Percentiles rank a stretch among this genome's conserved stretches.
phyloP scores from a whole-genome alignment of 768 basidiomycete species.

The Boletus speciosus region DNA sequence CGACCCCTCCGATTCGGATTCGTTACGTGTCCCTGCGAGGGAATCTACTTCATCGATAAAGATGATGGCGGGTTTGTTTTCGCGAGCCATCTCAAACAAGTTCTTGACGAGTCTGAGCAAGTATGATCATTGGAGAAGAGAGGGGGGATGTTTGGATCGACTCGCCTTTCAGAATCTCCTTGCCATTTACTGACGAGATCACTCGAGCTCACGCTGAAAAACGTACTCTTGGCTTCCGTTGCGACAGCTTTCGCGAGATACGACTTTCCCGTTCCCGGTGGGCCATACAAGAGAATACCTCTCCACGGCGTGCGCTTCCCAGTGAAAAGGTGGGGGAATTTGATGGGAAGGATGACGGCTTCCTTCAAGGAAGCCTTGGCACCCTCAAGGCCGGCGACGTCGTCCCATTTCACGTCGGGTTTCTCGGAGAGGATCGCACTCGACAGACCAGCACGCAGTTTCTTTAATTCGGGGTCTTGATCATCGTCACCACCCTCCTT shows the following conservation, averaged over 20 bases:
- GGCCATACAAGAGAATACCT: constrained; percentile 94
- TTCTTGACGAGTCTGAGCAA: constrained; percentile 82
- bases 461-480: constrained; percentile 91
- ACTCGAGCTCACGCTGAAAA: constrained; percentile 93
- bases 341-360: constrained; percentile 98
- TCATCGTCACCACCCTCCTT: constrained; percentile 59
- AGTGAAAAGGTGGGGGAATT: constrained; percentile 97
- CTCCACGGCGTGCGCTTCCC: constrained; percentile 98
- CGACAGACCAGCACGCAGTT: constrained; percentile 86
- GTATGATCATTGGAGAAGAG: neutral
- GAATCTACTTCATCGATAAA: constrained; percentile 99
- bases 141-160: neutral
- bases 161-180: constrained; percentile 94
- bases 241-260: constrained; percentile 98
- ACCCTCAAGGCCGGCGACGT: constrained; percentile 92
- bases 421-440: constrained; percentile 89
- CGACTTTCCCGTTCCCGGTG: constrained; percentile 96
- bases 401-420: constrained; percentile 97
- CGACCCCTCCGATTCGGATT: constrained; percentile 97
- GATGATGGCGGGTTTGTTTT: constrained; percentile 95
- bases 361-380: constrained; percentile 97
- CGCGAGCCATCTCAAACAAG: constrained; percentile 93
- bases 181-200: constrained; percentile 99
- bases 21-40: constrained; percentile 88
- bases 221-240: constrained; percentile 98